Conservation (phyloP, 345 rosid genomes). For the Psidium guajava region DNA sequence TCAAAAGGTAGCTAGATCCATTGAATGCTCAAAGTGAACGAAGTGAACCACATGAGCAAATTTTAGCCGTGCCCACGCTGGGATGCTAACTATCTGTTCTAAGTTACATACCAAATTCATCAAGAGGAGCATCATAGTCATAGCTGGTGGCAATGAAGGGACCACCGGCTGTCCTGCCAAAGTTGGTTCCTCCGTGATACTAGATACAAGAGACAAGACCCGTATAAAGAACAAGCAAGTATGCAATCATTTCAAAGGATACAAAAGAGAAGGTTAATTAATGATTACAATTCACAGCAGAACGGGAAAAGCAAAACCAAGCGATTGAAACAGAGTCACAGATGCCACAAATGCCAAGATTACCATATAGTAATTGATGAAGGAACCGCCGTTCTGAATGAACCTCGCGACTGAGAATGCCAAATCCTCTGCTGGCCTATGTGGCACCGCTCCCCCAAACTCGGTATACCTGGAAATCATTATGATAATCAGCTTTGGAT, state of each 20-base stretch:
- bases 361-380: slow-evolving; percentile 38
- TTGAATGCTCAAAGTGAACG: neutral
- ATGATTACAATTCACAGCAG: neutral
- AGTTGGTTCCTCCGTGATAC: slow-evolving; percentile 49
- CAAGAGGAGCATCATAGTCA: slow-evolving; percentile 44
- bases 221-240: neutral
- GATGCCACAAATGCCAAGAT: neutral
- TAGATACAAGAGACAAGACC: neutral
- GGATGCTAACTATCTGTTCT: neutral
- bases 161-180: slow-evolving; percentile 35
- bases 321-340: neutral
- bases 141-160: slow-evolving; percentile 42
- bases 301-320: neutral
- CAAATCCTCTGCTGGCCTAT: slow-evolving; percentile 36
- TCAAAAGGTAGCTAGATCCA: neutral
- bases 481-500: neutral
- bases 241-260: neutral
- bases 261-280: neutral
- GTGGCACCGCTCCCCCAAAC: slow-evolving; percentile 31
- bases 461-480: slow-evolving; percentile 17
- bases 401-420: slow-evolving; percentile 37
- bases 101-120: slow-evolving; percentile 26
- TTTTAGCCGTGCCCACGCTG: neutral
- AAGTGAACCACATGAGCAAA: neutral
- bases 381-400: slow-evolving; percentile 33